A percentile compares a stretch with the other conserved stretches of the same genome.
Evolutionary conservation across 2,329 filamentous ascomycete genomes (phyloP).

Genomic region (Trichophyton rubrum): DNA sequence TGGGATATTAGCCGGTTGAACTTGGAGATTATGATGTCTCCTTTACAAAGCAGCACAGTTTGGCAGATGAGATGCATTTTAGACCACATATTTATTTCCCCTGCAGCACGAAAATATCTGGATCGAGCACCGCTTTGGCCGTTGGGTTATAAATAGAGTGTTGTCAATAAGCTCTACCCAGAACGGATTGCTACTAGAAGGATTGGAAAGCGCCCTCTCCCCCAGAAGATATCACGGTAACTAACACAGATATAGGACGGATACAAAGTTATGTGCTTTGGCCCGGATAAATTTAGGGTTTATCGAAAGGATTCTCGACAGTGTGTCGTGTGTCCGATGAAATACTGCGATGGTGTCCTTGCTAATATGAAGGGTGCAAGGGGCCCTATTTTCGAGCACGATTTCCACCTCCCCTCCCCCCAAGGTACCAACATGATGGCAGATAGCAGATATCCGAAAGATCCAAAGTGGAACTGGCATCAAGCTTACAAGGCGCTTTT

Average conservation of each 20-base stretch:
- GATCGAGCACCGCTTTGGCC: not conserved
- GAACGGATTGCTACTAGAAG: not conserved
- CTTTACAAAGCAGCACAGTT: not conserved
- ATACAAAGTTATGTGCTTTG: conserved; percentile 11
- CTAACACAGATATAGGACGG: conserved; percentile 12
- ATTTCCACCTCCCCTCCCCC: not conserved
- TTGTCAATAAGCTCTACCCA: not conserved
- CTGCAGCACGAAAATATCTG: not conserved
- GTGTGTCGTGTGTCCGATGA: not conserved
- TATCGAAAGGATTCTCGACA: conserved; percentile 12
- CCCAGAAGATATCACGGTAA: not conserved
- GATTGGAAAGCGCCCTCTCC: not conserved
- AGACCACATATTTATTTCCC: not conserved
- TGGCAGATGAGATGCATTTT: not conserved
- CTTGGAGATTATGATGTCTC: conserved; percentile 5
- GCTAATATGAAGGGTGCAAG: conserved; percentile 15
- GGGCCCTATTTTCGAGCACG: conserved; percentile 14
- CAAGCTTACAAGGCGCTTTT: not conserved
- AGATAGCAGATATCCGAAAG: not conserved
- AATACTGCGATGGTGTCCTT: conserved; percentile 12
- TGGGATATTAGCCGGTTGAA: not conserved
- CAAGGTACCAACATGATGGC: not conserved
- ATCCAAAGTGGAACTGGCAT: not conserved
- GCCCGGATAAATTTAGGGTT: conserved; percentile 4
- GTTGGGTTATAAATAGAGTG: not conserved